phyloP scores from a whole-genome alignment of 2,329 filamentous ascomycete species.

The Fusarium paranaense region DNA sequence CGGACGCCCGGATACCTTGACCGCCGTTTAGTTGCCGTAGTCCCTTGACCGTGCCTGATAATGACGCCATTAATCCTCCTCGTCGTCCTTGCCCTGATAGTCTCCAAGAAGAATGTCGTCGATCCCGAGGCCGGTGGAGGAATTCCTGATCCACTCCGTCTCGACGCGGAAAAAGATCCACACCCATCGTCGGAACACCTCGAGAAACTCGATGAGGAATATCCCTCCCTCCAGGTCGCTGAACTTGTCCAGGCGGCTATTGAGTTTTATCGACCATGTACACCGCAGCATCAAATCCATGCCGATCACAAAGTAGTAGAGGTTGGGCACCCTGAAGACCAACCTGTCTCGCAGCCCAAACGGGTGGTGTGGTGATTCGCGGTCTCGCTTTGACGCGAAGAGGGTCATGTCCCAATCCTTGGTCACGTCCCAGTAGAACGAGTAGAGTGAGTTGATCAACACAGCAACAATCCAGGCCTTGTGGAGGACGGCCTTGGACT shows the following conservation, averaged over 20 bases:
- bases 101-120: conserved; percentile 83
- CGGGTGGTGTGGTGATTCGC: conserved; percentile 73
- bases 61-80: conserved; percentile 48
- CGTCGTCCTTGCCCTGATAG: conserved; percentile 70
- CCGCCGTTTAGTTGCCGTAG: conserved; percentile 17
- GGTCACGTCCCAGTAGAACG: conserved; percentile 98
- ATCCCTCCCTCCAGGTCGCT: conserved; percentile 90
- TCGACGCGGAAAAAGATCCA: conserved; percentile 98
- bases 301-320: conserved; percentile 86
- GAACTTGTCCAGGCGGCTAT: conserved; percentile 83
- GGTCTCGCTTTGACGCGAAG: conserved; percentile 70
- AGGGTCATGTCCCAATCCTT: conserved; percentile 97
- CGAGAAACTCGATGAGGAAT: conserved; percentile 86
- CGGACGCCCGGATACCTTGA: conserved; percentile 14
- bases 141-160: conserved; percentile 84
- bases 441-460: conserved; percentile 87
- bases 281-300: conserved; percentile 86
- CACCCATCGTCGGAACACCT: conserved; percentile 90
- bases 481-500: conserved; percentile 59
- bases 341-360: conserved; percentile 82
- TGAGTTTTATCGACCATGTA: conserved; percentile 92
- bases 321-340: conserved; percentile 74
- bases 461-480: conserved; percentile 78
- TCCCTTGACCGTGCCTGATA: not conserved
- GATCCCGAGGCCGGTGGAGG: conserved; percentile 62